These are phyloP conservation scores for Apiospora rasikravindrae DNA, from an alignment of 2,329 filamentous ascomycete genomes.

Conservation along the genomic window DNA sequence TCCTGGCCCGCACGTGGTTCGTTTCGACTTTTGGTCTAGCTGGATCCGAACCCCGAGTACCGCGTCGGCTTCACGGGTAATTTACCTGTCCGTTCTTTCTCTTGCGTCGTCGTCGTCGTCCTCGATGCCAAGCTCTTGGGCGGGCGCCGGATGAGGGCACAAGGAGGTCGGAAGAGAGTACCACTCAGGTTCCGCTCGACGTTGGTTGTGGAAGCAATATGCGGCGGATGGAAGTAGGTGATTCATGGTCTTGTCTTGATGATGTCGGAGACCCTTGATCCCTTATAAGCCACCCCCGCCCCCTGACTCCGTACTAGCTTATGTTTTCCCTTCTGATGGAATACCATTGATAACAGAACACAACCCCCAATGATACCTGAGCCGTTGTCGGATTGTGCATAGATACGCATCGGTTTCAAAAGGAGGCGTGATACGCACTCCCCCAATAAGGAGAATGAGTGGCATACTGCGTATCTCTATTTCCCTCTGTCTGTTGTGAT, in stretches of 20 bases:
- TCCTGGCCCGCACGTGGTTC: neutral
- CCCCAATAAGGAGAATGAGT: neutral
- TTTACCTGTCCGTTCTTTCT: too few relatives aligned
- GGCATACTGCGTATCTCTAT: neutral
- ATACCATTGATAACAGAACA: neutral
- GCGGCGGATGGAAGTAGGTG: neutral
- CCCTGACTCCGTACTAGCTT: neutral
- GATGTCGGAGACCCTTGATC: neutral
- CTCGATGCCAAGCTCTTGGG: neutral
- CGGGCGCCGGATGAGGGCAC: neutral
- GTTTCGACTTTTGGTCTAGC: constrained; percentile 1
- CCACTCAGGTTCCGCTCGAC: neutral
- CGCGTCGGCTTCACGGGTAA: neutral
- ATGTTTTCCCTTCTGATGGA: neutral
- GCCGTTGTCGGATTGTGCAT: neutral
- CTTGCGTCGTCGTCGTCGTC: neutral
- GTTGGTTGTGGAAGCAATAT: neutral
- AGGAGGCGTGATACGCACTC: neutral
- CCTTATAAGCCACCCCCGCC: neutral
- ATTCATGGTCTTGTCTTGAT: neutral
- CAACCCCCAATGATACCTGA: neutral
- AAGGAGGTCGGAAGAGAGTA: neutral
- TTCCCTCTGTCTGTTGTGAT: neutral
- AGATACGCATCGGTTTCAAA: neutral
- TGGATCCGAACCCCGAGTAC: too few relatives aligned